Evolutionary conservation across 2,329 filamentous ascomycete genomes (phyloP).

Genomic region (Fusarium redolens): DNA sequence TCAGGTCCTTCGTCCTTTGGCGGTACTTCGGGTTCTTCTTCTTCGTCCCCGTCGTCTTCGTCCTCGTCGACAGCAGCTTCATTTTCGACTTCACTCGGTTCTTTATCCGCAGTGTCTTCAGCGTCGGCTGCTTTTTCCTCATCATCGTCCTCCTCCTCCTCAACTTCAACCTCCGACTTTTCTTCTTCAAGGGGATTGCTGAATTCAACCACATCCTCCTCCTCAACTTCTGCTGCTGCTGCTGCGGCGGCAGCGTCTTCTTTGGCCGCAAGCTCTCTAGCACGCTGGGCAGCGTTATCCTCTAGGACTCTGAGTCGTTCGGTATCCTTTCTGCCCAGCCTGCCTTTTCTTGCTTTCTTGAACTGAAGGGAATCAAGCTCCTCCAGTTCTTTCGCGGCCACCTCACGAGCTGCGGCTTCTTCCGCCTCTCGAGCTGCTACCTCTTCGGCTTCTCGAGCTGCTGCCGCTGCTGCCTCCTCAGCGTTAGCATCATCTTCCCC

Average conservation of each 20-base stretch:
- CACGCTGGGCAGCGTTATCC: conserved; percentile 30
- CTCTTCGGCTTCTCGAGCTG: conserved; percentile 33
- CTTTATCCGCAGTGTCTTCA: background rate
- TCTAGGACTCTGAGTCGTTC: conserved; percentile 35
- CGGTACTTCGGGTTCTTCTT: conserved; percentile 46
- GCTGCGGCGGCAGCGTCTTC: conserved; percentile 33
- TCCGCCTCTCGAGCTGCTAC: conserved; percentile 29
- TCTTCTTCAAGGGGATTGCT: conserved; percentile 1
- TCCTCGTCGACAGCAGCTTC: conserved; percentile 36
- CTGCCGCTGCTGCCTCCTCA: background rate
- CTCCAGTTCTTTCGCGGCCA: conserved; percentile 26
- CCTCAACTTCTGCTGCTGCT: conserved; percentile 8
- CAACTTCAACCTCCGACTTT: conserved; percentile 1
- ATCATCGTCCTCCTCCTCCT: background rate
- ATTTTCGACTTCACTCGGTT: conserved; percentile 38
- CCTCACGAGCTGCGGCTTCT: conserved; percentile 41
- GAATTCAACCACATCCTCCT: background rate
- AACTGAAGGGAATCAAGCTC: conserved; percentile 31
- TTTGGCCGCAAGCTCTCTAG: conserved; percentile 38
- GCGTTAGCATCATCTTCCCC: background rate
- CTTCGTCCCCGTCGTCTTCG: conserved; percentile 25
- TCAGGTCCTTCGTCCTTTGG: conserved; percentile 44
- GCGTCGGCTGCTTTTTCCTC: background rate
- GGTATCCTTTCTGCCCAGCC: conserved; percentile 41
- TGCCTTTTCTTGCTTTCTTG: conserved; percentile 41